Percentiles rank a stretch among this genome's conserved stretches.
phyloP scores from a whole-genome alignment of 345 rosid genomes.

The Citrus medica region DNA sequence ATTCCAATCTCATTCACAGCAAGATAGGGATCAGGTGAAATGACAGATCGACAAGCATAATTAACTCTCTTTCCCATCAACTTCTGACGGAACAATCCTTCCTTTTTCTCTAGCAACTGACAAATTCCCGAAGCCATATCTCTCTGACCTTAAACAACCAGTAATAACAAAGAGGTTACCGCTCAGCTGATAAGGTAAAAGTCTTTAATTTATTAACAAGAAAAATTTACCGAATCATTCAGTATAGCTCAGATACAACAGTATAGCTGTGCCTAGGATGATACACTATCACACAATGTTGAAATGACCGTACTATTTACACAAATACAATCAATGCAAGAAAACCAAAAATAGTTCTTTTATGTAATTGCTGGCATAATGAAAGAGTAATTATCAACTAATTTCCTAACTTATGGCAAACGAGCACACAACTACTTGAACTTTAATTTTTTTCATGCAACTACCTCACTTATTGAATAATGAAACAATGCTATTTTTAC shows the following conservation, averaged over 20 bases:
- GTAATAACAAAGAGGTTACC: not conserved
- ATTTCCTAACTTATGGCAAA: too few relatives aligned
- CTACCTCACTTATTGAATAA: too few relatives aligned
- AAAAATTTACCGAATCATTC: not conserved
- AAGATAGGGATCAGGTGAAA: conserved; percentile 97
- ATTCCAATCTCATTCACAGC: conserved; percentile 98
- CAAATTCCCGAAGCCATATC: conserved; percentile 67
- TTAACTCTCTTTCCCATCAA: conserved; percentile 99
- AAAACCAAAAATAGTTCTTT: not conserved
- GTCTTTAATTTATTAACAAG: not conserved
- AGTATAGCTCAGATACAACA: not conserved
- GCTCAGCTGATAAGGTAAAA: conserved; percentile 9
- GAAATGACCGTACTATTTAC: not conserved
- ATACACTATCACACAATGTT: not conserved
- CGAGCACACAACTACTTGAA: too few relatives aligned
- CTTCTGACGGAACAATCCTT: conserved; percentile 94
- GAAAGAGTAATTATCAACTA: too few relatives aligned
- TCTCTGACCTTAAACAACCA: conserved; percentile 58
- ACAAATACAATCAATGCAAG: not conserved
- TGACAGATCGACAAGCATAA: conserved; percentile 95
- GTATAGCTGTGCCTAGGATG: not conserved
- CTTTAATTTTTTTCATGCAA: too few relatives aligned
- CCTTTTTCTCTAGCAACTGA: conserved; percentile 95
- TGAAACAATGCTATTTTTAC: too few relatives aligned
- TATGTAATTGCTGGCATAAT: not conserved